Evolutionary conservation across 371 early-diverging fungal species (phyloP).

Genomic region (Batkoa obscura): DNA sequence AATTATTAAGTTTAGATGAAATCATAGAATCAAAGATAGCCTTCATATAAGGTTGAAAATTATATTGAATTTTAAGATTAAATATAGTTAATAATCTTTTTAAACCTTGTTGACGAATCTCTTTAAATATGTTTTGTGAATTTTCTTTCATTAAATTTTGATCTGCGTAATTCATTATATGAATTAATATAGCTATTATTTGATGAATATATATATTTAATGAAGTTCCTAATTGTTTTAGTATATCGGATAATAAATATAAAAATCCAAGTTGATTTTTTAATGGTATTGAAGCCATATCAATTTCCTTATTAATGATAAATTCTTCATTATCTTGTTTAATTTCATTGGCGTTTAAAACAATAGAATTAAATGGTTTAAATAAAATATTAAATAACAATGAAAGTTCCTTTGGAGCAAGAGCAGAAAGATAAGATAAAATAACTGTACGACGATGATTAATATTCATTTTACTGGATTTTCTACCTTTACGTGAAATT

Average conservation of each 20-base stretch:
- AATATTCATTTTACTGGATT: constrained; percentile 38
- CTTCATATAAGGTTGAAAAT: constrained; percentile 52
- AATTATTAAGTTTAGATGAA: constrained; percentile 37
- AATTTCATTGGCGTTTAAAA: constrained; percentile 5
- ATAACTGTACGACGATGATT: constrained; percentile 56
- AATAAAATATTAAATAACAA: constrained; percentile 60
- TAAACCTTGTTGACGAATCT: constrained; percentile 44
- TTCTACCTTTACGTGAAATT: constrained; percentile 42
- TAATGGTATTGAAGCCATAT: constrained; percentile 17
- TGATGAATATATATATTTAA: constrained; percentile 45
- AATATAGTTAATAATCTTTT: constrained; percentile 61
- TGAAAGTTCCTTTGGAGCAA: constrained; percentile 38
- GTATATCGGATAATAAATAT: constrained; percentile 50
- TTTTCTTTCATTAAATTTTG: constrained; percentile 12
- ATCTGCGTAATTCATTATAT: constrained; percentile 37
- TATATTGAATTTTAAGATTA: constrained; percentile 34
- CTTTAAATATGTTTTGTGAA: constrained; percentile 25
- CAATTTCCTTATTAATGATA: background rate
- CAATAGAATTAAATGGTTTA: constrained; percentile 43
- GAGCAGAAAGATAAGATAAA: constrained; percentile 47
- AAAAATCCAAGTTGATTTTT: constrained; percentile 66
- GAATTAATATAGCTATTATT: constrained; percentile 42
- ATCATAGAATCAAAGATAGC: constrained; percentile 52
- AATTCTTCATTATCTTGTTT: constrained; percentile 4
- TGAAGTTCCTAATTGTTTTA: constrained; percentile 58